phyloP scores from a whole-genome alignment of 768 basidiomycete species.

The Boletus speciosus region DNA sequence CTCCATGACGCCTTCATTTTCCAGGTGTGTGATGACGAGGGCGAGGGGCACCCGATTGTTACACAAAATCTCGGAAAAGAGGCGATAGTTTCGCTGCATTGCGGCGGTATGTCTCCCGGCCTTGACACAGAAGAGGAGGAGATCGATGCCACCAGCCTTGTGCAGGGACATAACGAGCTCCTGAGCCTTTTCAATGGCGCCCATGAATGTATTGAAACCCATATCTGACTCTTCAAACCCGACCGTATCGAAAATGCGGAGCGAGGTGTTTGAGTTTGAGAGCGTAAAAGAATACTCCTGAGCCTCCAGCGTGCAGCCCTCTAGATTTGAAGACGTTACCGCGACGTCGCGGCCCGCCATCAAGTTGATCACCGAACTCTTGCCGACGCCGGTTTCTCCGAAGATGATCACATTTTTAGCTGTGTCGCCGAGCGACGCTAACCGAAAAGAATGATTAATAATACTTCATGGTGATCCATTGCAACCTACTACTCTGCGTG shows the following conservation, averaged over 20 bases:
- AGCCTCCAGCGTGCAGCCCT: slow-evolving; percentile 1
- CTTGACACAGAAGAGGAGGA: slow-evolving; percentile 1
- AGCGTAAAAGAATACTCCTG: not conserved
- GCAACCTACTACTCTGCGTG: not conserved
- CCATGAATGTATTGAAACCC: not conserved
- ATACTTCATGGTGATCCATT: not conserved
- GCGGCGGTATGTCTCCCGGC: not conserved
- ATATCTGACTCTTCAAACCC: not conserved
- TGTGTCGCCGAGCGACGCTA: not conserved
- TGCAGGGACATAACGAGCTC: not conserved
- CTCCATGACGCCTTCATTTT: not conserved
- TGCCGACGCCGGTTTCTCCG: too few relatives aligned
- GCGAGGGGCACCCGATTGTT: not conserved
- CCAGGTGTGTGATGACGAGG: not conserved
- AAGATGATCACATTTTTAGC: slow-evolving; percentile 2
- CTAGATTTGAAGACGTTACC: not conserved
- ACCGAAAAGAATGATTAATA: not conserved
- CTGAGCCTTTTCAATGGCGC: slow-evolving; percentile 6
- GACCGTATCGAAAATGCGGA: not conserved
- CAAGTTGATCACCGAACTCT: slow-evolving; percentile 2
- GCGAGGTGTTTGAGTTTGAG: not conserved
- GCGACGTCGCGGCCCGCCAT: slow-evolving; percentile 1
- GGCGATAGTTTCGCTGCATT: not conserved
- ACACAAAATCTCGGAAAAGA: not conserved
- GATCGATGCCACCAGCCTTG: not conserved